Evolutionary conservation across 2,329 filamentous ascomycete genomes (phyloP), one percentile per base, ranked within the genome.

Genomic region (Colletotrichum trifolii): DNA sequence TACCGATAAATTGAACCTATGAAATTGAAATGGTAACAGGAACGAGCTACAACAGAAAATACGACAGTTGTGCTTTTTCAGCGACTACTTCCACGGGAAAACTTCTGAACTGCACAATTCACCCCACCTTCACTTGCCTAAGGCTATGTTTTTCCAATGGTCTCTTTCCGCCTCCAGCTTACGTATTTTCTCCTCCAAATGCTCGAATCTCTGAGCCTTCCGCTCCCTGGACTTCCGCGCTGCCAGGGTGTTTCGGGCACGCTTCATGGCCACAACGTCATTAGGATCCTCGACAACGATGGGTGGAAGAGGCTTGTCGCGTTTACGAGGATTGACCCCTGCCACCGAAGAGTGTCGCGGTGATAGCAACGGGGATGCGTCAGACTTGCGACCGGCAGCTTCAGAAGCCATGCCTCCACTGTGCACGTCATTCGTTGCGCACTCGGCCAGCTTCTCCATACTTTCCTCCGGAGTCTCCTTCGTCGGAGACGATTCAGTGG

Each of bases 201-300:
- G 87, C 60, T 92, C 89, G 67, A 95, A 84, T 71, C 90, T 87
- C 75, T 91, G 85, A 62, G 92, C 89, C 82, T 97, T 97, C 70
- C 93, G 90, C 73, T 93, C 90, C 56, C 95, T 90, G 65, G 94
- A 97, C 81, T 97, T 97, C 70, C 95, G 93, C 72, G 95, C 95
- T 15, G 95, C 95, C 76, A 96, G 94, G 97, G 63, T 66, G 78
- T 97, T 98, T 70, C 94, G 91, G 54, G 94, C 94, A 76, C 95
- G 92, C 89, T 97, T 97, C 84, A 94, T 87, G 17, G 93, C 93
- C n/a, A 91, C 77, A 9, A 86, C 87, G 73, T 97, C 94, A 46
- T 72, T 80, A 1, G 89, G 87, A 71, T 97, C 92, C 35, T 90
- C 87, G 42, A 94, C 87, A 66, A 91, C 81, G 75, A 97, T 94